Evolutionary conservation across 2,329 filamentous ascomycete species (phyloP).

Genomic region (Cladobotryum protrusum): DNA sequence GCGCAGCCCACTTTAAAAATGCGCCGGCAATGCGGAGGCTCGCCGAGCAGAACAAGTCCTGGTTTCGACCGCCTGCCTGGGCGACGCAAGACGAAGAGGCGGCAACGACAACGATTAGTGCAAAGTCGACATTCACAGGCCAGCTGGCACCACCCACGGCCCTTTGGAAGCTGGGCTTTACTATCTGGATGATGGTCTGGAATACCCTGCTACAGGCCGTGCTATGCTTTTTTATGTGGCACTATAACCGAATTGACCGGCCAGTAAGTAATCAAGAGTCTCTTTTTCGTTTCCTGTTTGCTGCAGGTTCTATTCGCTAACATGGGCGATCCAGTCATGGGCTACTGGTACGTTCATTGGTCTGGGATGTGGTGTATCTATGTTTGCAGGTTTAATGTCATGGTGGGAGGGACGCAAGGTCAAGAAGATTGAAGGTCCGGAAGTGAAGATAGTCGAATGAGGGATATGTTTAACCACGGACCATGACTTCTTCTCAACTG

Average conservation of each 20-base stretch:
- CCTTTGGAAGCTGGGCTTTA: constrained; percentile 19
- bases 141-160: constrained; percentile 17
- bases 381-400: constrained; percentile 20
- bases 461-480: too few species aligned
- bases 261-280: constrained; percentile 15
- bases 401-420: constrained; percentile 22
- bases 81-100: constrained; percentile 9
- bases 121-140: constrained; percentile 17
- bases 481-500: too few species aligned
- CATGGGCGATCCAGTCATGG: constrained; percentile 6
- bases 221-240: constrained; percentile 21
- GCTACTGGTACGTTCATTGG: constrained; percentile 21
- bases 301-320: neutral
- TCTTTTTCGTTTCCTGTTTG: neutral
- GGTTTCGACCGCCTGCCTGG: constrained; percentile 23
- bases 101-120: neutral
- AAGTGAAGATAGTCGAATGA: constrained; percentile 2
- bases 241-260: constrained; percentile 19
- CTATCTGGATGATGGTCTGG: constrained; percentile 21
- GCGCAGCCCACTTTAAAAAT: constrained; percentile 15
- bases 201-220: constrained; percentile 20
- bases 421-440: constrained; percentile 20
- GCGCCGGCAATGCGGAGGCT: constrained; percentile 17
- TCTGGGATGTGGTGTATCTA: constrained; percentile 19
- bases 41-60: constrained; percentile 18